Evolutionary conservation across 2,329 filamentous ascomycete species (phyloP).

Genomic region (Hypomyces perniciosus): DNA sequence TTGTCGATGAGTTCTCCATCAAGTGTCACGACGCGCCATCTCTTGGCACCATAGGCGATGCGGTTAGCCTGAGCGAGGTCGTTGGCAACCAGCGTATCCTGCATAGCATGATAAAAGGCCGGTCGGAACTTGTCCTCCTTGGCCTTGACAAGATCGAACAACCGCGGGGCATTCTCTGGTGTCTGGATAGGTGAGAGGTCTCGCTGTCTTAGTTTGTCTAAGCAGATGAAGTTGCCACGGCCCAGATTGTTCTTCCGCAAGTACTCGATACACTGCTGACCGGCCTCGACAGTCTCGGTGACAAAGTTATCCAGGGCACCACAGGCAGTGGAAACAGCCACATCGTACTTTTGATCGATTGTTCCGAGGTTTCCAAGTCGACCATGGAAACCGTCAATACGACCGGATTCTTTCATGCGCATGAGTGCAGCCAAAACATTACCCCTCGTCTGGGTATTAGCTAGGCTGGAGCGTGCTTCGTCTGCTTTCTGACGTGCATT

Average conservation of each 20-base stretch:
- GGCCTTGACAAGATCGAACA: constrained; percentile 88
- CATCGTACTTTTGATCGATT: constrained; percentile 90
- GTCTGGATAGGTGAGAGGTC: constrained; percentile 78
- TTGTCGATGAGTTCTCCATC: constrained; percentile 96
- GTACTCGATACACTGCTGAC: constrained; percentile 97
- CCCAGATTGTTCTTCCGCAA: constrained; percentile 95
- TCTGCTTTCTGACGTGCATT: constrained; percentile 91
- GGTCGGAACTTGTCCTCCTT: constrained; percentile 83
- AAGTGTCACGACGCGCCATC: constrained; percentile 95
- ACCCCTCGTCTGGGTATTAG: constrained; percentile 84
- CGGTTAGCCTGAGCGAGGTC: constrained; percentile 95
- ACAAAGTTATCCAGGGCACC: constrained; percentile 91
- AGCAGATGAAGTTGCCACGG: constrained; percentile 91
- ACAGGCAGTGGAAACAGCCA: constrained; percentile 97
- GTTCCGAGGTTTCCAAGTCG: constrained; percentile 88
- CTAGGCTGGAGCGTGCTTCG: constrained; percentile 84
- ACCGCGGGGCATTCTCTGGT: constrained; percentile 82
- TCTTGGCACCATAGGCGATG: constrained; percentile 86
- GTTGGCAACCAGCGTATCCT: constrained; percentile 88
- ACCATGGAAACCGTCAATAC: constrained; percentile 95
- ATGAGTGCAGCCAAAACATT: constrained; percentile 89
- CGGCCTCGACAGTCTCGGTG: constrained; percentile 90
- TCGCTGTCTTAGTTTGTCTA: constrained; percentile 76
- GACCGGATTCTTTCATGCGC: constrained; percentile 90
- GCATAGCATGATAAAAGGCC: constrained; percentile 91